A percentile compares a stretch with the other conserved stretches of the same genome.
These are phyloP conservation scores for Caryopteris hybrid DNA, from an alignment of 305 asterid species.

Conservation along the genomic window DNA sequence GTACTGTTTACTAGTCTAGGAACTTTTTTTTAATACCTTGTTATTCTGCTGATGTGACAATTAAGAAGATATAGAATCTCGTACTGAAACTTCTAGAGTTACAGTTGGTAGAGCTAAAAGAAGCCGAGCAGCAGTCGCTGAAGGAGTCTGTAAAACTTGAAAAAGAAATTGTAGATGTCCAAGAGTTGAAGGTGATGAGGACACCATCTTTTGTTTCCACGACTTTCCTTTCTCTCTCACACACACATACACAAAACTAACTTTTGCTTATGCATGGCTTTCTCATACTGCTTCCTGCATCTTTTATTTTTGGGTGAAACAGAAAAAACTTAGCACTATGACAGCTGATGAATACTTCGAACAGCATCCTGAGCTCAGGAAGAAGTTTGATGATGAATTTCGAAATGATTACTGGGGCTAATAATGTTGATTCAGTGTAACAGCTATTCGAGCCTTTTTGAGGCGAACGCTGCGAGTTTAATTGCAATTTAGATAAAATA, in stretches of 20 bases:
- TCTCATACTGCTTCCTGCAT: conserved; percentile 12
- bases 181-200: conserved; percentile 77
- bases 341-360: conserved; percentile 92
- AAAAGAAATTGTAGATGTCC: conserved; percentile 81
- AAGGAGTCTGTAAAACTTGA: conserved; percentile 87
- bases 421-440: conserved; percentile 25
- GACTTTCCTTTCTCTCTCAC: neutral
- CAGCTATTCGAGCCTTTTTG: conserved; percentile 18
- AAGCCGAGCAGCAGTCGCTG: conserved; percentile 72
- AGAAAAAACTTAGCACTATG: conserved; percentile 86
- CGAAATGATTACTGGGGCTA: conserved; percentile 97
- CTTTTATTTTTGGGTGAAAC: conserved; percentile 25
- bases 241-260: neutral
- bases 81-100: conserved; percentile 16
- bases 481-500: conserved; percentile 22
- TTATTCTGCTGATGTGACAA: neutral
- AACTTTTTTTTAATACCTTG: neutral
- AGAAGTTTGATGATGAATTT: conserved; percentile 95
- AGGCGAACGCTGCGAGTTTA: conserved; percentile 29
- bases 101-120: conserved; percentile 92
- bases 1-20: neutral
- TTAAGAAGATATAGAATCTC: conserved; percentile 11
- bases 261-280: neutral
- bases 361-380: conserved; percentile 92
- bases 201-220: neutral